phyloP scores from a whole-genome alignment of 768 basidiomycete species.

The Mycena galericulata region DNA sequence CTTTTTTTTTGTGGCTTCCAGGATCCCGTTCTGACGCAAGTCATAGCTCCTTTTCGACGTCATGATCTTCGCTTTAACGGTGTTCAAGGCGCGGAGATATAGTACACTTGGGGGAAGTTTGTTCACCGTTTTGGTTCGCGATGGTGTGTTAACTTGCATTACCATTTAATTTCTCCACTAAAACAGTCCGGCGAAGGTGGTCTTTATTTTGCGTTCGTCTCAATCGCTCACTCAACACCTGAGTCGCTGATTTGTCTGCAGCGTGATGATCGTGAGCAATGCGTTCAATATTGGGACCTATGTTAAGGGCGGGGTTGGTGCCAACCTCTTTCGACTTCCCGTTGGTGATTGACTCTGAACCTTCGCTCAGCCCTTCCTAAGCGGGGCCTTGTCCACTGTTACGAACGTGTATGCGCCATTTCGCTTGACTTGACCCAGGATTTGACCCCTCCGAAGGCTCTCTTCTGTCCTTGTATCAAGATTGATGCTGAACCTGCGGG shows the following conservation, averaged over 20 bases:
- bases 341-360: neutral
- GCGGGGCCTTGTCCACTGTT: slow-evolving; percentile 19
- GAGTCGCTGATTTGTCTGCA: neutral
- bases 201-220: slow-evolving; percentile 25
- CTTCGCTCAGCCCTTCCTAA: slow-evolving; percentile 21
- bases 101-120: slow-evolving; percentile 8
- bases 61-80: slow-evolving; percentile 37
- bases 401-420: slow-evolving; percentile 23
- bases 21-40: too few species aligned
- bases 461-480: slow-evolving; percentile 23
- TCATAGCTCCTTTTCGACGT: slow-evolving; percentile 36
- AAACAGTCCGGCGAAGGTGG: slow-evolving; percentile 8
- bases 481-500: slow-evolving; percentile 29
- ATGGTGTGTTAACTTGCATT: slow-evolving; percentile 12
- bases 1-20: too few species aligned
- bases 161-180: neutral
- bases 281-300: slow-evolving; percentile 26
- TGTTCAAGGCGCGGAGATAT: slow-evolving; percentile 28
- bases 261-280: slow-evolving; percentile 25
- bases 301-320: slow-evolving; percentile 21
- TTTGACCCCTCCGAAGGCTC: slow-evolving; percentile 1
- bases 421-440: neutral
- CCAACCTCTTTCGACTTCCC: neutral
- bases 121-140: slow-evolving; percentile 24
- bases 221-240: neutral